A percentile compares a stretch with the other conserved stretches of the same genome.
Evolutionary conservation across 768 basidiomycete species (phyloP).

Genomic region (Trametes sanguinea): DNA sequence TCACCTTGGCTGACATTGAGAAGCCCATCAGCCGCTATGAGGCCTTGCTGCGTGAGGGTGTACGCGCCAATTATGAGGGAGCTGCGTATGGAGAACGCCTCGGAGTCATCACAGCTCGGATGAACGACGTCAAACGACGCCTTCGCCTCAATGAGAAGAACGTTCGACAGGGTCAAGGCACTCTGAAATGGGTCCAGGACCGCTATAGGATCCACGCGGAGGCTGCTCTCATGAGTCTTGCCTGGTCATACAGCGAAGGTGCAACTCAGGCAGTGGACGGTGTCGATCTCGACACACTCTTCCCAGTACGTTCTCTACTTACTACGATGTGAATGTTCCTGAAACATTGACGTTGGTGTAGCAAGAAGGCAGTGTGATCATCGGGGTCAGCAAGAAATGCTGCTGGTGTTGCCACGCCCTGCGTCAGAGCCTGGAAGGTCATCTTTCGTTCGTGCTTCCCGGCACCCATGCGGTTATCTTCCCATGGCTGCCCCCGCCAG

Average conservation of each 20-base stretch:
- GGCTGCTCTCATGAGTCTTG: background rate
- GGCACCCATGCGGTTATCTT: background rate
- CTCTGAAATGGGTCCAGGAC: too few relatives aligned
- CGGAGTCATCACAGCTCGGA: background rate
- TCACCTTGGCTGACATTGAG: background rate
- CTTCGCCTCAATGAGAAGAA: background rate
- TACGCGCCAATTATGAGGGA: too few relatives aligned
- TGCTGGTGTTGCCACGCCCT: background rate
- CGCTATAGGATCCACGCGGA: background rate
- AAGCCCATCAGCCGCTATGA: background rate
- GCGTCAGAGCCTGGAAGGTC: background rate
- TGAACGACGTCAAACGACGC: background rate
- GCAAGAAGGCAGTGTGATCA: background rate
- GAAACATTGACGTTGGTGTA: background rate
- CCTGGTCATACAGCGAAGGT: background rate
- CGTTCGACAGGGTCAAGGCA: background rate
- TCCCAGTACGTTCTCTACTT: background rate
- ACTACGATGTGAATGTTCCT: background rate
- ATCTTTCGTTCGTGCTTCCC: background rate
- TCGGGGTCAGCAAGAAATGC: background rate
- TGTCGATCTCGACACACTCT: background rate
- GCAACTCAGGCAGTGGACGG: background rate
- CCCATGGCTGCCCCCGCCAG: background rate
- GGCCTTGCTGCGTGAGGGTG: background rate
- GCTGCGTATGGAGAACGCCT: too few relatives aligned